Base-by-base conservation (phyloP, 1,139 yeast species). In the Citeromyces siamensis region DNA sequence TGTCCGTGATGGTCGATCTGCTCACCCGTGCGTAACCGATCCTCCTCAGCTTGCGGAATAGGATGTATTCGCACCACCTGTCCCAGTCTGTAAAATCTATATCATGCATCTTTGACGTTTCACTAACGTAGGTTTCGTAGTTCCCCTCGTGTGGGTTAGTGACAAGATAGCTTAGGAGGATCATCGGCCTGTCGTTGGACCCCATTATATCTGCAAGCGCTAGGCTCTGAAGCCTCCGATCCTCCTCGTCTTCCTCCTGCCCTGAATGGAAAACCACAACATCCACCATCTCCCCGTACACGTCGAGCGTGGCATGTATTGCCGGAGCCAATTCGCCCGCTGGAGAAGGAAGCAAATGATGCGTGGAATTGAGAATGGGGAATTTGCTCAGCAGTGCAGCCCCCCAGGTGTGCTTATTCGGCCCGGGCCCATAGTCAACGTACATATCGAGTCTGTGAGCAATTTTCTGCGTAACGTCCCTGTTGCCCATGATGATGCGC, bases 261-360 rank as follows among this genome's bases (percentile, higher is more conserved):
- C 98, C 98, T 36, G 94, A 78, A 58, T 90, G 98, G 81, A 90
- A 90, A 18, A 90, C 98, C 40, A 90, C 93, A 28, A 90, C 82
- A 53, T 90, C 98, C 13, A 90, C 84, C 22, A 66, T 52, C 51
- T 78, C 80, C 13, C 95, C 95, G 56, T 85, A 88, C 26, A 90
- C 82, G 46, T 86, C 93, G 45, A 90, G 62, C 2, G 97, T 88
- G 2, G 98, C 98, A 56, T 82, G 95, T 45, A 90, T 90, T 1
- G 96, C 98, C 3, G 98, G 98, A 0, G 98, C 98, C 42, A 90
- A 66, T 62, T 90, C 98, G 28, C 98, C 98, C 21, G 84, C 95
- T 2, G 98, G 98, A 2, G 95, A 79, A 6, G 98, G 97, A 43
- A 90, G 63, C 48, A 90, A 65, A 55, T 86, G 94, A 57, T 90